Base-by-base conservation (phyloP, 2,329 filamentous ascomycete species). In the Epichloe elymi region DNA sequence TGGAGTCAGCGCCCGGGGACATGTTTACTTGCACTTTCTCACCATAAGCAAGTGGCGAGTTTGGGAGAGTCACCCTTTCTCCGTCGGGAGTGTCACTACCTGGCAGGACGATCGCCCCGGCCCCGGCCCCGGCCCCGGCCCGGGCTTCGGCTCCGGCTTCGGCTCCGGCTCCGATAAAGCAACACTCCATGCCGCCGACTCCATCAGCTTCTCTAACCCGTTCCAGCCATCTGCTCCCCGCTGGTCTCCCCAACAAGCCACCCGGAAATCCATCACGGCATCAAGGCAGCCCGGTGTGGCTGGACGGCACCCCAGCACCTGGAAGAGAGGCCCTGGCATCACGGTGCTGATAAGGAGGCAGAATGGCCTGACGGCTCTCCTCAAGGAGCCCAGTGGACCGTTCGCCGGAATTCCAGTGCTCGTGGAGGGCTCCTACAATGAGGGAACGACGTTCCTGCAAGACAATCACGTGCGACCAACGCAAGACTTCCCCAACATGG, bases 41-140 rank as follows among this genome's bases (percentile, higher is more conserved):
- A 41, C 36, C 23, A 50, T 69, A 12, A 56, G 58, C 37, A 41
- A 41, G 17, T 67, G 67, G 65, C 54, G 59, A 1, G 56, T 68
- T 48, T 69, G 66, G 66, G 65, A 67, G 45, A 66, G 55, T 19
- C 66, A 68, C 43, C 66, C 67, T 4, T 66, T 69, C 48, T 48
- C 46, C 12, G 30, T 48, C 12, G 46, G 39, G 7, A 41, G 39
- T 23, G 39, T 41, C 39, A 41, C 39, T 23, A 41, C 39, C 17
- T 41, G 39, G 39, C 19, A 17, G 19, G 17, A 19, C 19, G 19
- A 19, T 8, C 10, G 12, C 39, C 17, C 39, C 15, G 10, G 10
- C 15, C 20, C 17, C 15, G 17, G 23, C 23, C 5, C 23, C 23
- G 19, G 23, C 23, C 0, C 23, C 23, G 23, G 23, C 23, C n/a